phyloP scores from a whole-genome alignment of 139 green algal genomes.

The Yamagishiella unicocca region DNA sequence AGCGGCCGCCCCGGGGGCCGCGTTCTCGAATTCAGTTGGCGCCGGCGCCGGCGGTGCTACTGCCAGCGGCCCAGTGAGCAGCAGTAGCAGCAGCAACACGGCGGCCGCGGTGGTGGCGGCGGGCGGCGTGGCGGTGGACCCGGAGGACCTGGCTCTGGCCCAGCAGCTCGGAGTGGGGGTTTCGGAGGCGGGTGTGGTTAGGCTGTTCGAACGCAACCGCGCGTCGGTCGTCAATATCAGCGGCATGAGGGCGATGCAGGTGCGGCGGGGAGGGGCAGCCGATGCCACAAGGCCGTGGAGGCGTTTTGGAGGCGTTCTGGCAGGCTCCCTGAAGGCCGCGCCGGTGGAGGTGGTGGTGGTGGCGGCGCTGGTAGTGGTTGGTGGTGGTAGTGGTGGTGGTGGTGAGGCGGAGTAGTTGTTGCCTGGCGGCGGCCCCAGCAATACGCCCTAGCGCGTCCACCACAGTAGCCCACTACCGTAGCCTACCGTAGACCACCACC shows the following conservation, averaged over 20 bases:
- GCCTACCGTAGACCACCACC: too few species aligned
- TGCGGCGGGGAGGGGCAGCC: neutral
- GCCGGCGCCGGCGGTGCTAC: too few species aligned
- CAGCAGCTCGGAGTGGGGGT: slow-evolving; percentile 5
- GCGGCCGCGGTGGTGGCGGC: neutral
- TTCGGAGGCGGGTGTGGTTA: slow-evolving; percentile 20
- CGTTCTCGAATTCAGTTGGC: neutral
- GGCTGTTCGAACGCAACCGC: slow-evolving; percentile 35
- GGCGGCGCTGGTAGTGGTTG: too few species aligned
- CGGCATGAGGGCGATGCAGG: slow-evolving; percentile 43
- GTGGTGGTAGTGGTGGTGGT: neutral
- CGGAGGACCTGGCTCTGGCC: neutral
- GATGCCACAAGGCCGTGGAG: too few species aligned
- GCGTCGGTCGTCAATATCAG: slow-evolving; percentile 46
- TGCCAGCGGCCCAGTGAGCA: neutral
- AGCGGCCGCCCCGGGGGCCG: neutral
- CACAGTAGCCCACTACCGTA: too few species aligned
- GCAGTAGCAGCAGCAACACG: neutral
- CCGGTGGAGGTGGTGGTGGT: too few species aligned
- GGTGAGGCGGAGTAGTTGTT: too few species aligned
- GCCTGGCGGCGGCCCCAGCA: too few species aligned
- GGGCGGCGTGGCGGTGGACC: neutral
- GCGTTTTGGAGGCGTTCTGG: too few species aligned
- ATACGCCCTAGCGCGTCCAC: too few species aligned
- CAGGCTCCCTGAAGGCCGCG: too few species aligned